These are phyloP conservation scores for Exophiala sideris DNA, from an alignment of 2,329 filamentous ascomycete species.

Conservation along the genomic window DNA sequence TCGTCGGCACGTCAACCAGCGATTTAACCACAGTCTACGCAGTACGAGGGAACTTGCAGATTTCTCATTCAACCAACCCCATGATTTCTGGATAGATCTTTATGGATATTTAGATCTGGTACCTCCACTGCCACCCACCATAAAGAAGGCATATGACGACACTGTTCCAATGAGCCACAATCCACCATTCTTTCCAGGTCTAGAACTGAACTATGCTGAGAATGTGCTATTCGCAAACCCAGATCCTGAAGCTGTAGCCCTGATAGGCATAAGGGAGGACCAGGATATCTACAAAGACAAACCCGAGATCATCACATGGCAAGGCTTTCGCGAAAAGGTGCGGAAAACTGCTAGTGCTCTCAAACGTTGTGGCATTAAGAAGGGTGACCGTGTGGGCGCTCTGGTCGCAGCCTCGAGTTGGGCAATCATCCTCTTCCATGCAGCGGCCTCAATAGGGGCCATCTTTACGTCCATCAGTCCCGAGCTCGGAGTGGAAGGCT, in stretches of 20 bases:
- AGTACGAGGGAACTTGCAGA: constrained; percentile 37
- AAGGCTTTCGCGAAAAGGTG: constrained; percentile 36
- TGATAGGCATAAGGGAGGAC: constrained; percentile 42
- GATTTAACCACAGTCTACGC: constrained; percentile 17
- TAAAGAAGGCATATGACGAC: constrained; percentile 38
- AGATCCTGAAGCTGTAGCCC: constrained; percentile 36
- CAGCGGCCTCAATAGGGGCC: constrained; percentile 39
- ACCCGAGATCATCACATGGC: constrained; percentile 35
- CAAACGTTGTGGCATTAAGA: constrained; percentile 34
- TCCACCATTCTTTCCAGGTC: constrained; percentile 39
- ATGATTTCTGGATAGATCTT: constrained; percentile 45
- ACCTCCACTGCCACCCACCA: constrained; percentile 32
- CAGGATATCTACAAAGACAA: constrained; percentile 19
- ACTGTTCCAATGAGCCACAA: constrained; percentile 36
- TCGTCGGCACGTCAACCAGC: constrained; percentile 23
- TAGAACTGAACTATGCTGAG: constrained; percentile 41
- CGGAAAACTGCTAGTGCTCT: constrained; percentile 37
- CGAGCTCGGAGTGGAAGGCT: constrained; percentile 38
- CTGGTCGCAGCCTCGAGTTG: constrained; percentile 42
- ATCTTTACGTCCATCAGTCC: constrained; percentile 44
- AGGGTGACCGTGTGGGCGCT: constrained; percentile 39
- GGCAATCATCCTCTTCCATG: constrained; percentile 41
- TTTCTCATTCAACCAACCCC: constrained; percentile 40
- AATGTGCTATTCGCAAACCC: constrained; percentile 39
- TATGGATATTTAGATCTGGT: constrained; percentile 37